Evolutionary conservation across 163 green algal species (phyloP).

Genomic region (Picocystis sp.): DNA sequence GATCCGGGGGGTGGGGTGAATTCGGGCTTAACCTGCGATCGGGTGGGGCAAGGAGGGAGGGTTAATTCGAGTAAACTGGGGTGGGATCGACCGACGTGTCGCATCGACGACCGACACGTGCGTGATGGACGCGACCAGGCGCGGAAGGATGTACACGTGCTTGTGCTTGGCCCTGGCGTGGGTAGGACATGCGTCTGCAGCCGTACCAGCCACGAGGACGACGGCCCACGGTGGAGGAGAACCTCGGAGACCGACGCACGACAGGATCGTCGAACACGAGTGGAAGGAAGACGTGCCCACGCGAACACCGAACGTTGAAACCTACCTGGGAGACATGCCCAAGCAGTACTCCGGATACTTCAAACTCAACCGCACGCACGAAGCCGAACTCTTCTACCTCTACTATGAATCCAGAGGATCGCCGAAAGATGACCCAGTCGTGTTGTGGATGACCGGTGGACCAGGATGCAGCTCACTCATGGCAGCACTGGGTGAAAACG

Average conservation of each 20-base stretch:
- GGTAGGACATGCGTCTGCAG: not conserved
- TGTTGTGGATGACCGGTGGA: conserved; percentile 91
- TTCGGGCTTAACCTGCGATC: not conserved
- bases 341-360: conserved; percentile 16
- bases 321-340: not conserved
- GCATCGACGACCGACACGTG: not conserved
- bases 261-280: not conserved
- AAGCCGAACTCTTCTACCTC: conserved; percentile 81
- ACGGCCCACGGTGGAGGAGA: too few relatives aligned
- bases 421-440: conserved; percentile 31
- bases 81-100: not conserved
- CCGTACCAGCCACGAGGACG: not conserved
- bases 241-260: not conserved
- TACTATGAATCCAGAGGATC: conserved; percentile 47
- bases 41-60: too few relatives aligned
- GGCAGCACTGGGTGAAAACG: conserved; percentile 64
- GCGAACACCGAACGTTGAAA: not conserved
- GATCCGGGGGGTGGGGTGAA: not conserved
- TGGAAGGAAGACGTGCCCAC: not conserved
- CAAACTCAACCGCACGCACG: conserved; percentile 41
- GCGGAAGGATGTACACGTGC: not conserved
- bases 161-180: not conserved
- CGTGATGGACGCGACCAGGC: not conserved
- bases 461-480: conserved; percentile 75
- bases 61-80: not conserved